Percentiles rank a stretch among this genome's conserved stretches.
Evolutionary conservation across 495 filamentous ascomycete species (phyloP).

Genomic region (Aspergillus coremiiformis): DNA sequence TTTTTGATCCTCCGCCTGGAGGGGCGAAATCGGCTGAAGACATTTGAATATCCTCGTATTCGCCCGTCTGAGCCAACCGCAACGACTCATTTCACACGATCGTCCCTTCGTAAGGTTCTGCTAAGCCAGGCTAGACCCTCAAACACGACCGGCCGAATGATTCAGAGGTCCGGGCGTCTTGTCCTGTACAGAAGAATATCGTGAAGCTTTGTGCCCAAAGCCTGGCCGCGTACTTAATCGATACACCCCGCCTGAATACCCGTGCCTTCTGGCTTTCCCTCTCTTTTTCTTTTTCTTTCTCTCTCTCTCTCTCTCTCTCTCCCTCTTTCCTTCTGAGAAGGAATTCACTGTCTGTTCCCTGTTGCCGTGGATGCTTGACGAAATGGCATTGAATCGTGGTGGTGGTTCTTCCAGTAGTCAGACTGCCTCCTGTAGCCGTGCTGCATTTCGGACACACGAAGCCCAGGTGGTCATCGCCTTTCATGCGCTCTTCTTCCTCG

Average conservation of each 20-base stretch:
- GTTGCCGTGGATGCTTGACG: too few relatives aligned
- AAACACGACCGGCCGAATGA: neutral
- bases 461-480: slow-evolving; percentile 8
- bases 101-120: neutral
- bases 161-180: neutral
- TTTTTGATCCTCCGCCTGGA: neutral
- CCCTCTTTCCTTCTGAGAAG: neutral
- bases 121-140: neutral
- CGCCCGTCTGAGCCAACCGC: neutral
- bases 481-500: slow-evolving; percentile 12
- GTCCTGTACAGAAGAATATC: too few relatives aligned
- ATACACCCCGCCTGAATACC: neutral
- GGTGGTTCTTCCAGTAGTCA: neutral
- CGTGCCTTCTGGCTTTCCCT: neutral
- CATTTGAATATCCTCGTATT: neutral
- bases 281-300: neutral
- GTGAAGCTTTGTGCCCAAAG: neutral
- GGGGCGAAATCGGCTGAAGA: neutral
- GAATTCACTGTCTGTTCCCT: too few relatives aligned
- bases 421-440: neutral
- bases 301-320: neutral
- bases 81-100: neutral
- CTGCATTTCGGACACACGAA: neutral
- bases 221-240: neutral
- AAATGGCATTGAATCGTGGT: neutral